Evolutionary conservation across 768 basidiomycete genomes (phyloP), one percentile per base, ranked within the genome.

Genomic region (Rhodosporidiobolus odoratus): DNA sequence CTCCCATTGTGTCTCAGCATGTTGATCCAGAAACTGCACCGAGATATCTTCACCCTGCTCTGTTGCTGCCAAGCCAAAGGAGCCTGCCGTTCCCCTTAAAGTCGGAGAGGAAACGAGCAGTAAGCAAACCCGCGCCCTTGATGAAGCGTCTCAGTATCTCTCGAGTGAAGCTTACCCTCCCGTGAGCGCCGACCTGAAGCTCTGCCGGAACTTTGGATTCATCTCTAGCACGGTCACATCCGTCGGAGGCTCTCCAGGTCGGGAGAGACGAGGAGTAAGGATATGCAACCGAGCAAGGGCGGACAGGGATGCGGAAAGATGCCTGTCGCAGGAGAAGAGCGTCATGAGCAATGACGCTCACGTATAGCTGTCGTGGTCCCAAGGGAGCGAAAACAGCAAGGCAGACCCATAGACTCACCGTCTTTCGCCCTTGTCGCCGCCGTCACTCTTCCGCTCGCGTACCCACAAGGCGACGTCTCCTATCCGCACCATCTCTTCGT

Each of bases 1-100:
- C 86, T 96, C 92, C 92, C 92, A 96, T 70, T 91, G 84, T 76
- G 90, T 89, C 50, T 91, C 81, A 2, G 93, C 91, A 77, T 90
- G 90, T 21, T 83, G 83, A 79, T 96, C 92, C 25, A 96, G 82
- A 17, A 81, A 82, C 54, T 62, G 88, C 86, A 25, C 88, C 80
- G 66, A 74, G 58, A 76, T 58, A 37, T 75, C 65, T 41, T 72
- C 38, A 15, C 75, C 74, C 62, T 88, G 87, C 58, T 82, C 83
- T 58, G 86, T 85, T 32, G 86, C 85, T 37, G 90, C 87, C 47
- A 88, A 85, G 23, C 93, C 92, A 77, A 96, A 96, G 9, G 78
- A 76, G 9, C 75, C 71, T 12, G 76, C 75, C 37, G 65, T 64
- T 0, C 78, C 78, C 5, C 78, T 78, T 41, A 23, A 19, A 2